A percentile compares a stretch with the other conserved stretches of the same genome.
Evolutionary conservation across 2,329 filamentous ascomycete genomes (phyloP).

Genomic region (Penicillium thymicola): DNA sequence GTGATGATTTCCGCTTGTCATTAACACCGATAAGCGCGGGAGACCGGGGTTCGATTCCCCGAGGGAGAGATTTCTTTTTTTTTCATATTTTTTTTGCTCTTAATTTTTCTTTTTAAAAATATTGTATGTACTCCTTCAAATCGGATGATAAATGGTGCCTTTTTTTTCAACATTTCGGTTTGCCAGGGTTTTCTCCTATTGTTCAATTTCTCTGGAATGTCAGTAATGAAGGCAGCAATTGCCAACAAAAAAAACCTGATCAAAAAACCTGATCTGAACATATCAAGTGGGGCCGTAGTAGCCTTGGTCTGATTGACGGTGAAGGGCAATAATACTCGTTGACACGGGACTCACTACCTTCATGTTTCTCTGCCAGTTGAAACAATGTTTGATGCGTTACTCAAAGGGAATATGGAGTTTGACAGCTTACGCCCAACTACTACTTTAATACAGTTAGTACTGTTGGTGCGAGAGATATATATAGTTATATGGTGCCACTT

Average conservation of each 20-base stretch:
- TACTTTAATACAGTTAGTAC: background rate
- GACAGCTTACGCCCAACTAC: background rate
- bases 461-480: background rate
- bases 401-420: background rate
- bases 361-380: constrained; percentile 46
- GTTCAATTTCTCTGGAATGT: background rate
- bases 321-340: constrained; percentile 44
- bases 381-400: constrained; percentile 23
- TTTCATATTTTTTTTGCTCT: constrained; percentile 23
- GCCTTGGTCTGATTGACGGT: constrained; percentile 53
- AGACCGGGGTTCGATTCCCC: constrained; percentile 41
- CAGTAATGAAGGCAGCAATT: background rate
- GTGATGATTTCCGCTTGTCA: constrained; percentile 43
- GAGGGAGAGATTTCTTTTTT: constrained; percentile 33
- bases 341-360: constrained; percentile 39
- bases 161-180: too few species aligned
- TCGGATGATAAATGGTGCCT: fast-evolving
- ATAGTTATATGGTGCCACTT: too few species aligned
- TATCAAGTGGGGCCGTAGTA: constrained; percentile 19
- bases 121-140: background rate
- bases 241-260: background rate
- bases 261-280: background rate
- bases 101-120: background rate
- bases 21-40: constrained; percentile 32
- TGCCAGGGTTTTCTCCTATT: too few species aligned